A percentile compares a stretch with the other conserved stretches of the same genome.
Evolutionary conservation across 192 early-diverging fungal species (phyloP).

Genomic region (Chytriomyces sp.): DNA sequence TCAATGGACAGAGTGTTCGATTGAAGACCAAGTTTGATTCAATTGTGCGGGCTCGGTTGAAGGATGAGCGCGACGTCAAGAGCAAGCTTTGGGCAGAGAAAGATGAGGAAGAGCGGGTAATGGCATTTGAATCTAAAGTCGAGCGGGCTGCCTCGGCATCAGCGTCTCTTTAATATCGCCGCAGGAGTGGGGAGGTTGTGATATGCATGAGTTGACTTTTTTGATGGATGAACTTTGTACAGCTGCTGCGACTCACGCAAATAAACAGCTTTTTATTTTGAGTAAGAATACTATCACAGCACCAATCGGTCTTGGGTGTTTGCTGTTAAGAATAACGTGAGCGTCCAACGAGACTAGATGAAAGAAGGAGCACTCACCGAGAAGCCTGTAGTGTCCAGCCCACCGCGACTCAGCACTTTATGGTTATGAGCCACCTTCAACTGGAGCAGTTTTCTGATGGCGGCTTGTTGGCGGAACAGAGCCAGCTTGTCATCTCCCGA

Average conservation of each 20-base stretch:
- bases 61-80: slow-evolving; percentile 29
- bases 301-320: slow-evolving; percentile 27
- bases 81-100: slow-evolving; percentile 15
- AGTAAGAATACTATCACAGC: not conserved
- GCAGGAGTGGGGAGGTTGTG: too few species aligned
- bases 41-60: slow-evolving; percentile 47
- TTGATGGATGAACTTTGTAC: not conserved
- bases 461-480: slow-evolving; percentile 65
- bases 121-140: slow-evolving; percentile 11
- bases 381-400: slow-evolving; percentile 19
- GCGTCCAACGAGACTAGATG: too few species aligned
- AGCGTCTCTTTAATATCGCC: not conserved
- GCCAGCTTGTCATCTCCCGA: slow-evolving; percentile 65
- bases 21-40: slow-evolving; percentile 60
- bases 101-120: slow-evolving; percentile 20
- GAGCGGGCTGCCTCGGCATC: not conserved
- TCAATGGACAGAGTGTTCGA: slow-evolving; percentile 45
- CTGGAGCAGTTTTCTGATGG: slow-evolving; percentile 49
- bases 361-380: too few species aligned
- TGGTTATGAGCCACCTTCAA: slow-evolving; percentile 53
- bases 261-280: not conserved
- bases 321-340: not conserved
- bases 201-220: not conserved
- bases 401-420: slow-evolving; percentile 46
- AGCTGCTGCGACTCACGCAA: not conserved